Evolutionary conservation across 345 rosid genomes (phyloP).

Genomic region (Brassica cretica): DNA sequence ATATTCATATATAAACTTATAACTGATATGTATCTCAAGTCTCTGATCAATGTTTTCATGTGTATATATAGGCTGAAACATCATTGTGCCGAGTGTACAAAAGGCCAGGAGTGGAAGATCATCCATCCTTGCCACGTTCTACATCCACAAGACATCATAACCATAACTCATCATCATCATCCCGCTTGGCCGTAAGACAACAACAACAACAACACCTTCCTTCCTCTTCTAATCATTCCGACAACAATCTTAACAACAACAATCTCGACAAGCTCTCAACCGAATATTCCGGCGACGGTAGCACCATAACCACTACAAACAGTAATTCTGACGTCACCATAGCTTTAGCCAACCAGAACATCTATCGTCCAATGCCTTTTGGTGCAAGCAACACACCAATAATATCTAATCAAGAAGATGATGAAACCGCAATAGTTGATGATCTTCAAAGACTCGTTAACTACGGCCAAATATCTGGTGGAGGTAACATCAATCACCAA

Average conservation of each 20-base stretch:
- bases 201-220: constrained; percentile 39
- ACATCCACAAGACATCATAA: constrained; percentile 48
- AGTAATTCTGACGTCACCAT: constrained; percentile 65
- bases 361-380: constrained; percentile 48
- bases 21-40: not conserved
- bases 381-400: constrained; percentile 38
- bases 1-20: not conserved
- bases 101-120: constrained; percentile 93
- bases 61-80: constrained; percentile 65
- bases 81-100: constrained; percentile 96
- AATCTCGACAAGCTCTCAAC: constrained; percentile 38
- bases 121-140: constrained; percentile 76
- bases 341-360: constrained; percentile 58
- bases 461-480: constrained; percentile 50
- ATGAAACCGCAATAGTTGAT: constrained; percentile 47
- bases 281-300: constrained; percentile 45
- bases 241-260: constrained; percentile 37
- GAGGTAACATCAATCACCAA: constrained; percentile 43
- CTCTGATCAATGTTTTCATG: constrained; percentile 20
- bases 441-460: constrained; percentile 73
- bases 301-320: constrained; percentile 43
- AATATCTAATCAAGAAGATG: constrained; percentile 27
- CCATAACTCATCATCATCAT: constrained; percentile 34
- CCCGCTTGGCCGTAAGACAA: constrained; percentile 34
- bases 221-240: constrained; percentile 30